These are phyloP conservation scores for Beauveria sp. DNA, from an alignment of 2,329 filamentous ascomycete genomes.

Conservation along the genomic window DNA sequence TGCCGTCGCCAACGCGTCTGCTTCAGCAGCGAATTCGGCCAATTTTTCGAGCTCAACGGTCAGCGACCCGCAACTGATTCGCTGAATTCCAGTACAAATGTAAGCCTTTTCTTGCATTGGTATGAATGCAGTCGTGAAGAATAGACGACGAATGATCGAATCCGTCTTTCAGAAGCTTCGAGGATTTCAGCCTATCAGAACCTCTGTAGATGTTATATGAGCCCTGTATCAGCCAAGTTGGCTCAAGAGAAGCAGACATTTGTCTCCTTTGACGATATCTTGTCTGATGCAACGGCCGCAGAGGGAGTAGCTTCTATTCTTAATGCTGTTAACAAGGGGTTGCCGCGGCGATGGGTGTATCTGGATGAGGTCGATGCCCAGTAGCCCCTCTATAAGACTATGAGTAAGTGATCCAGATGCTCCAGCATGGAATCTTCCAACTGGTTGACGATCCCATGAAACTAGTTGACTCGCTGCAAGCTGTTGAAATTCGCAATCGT, in stretches of 20 bases:
- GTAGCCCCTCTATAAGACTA: not conserved
- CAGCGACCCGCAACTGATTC: not conserved
- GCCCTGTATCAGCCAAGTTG: not conserved
- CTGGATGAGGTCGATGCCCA: not conserved
- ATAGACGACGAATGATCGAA: not conserved
- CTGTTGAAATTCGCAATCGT: not conserved
- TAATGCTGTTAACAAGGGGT: not conserved
- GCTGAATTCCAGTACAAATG: not conserved
- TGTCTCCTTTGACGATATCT: not conserved
- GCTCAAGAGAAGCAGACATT: not conserved
- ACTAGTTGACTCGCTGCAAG: not conserved
- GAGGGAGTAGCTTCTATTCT: not conserved
- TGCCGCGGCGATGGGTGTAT: not conserved
- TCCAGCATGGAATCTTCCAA: not conserved
- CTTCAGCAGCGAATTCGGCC: not conserved
- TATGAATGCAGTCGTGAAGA: not conserved
- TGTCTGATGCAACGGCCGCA: not conserved
- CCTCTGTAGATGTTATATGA: not conserved
- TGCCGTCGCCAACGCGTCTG: too few relatives aligned
- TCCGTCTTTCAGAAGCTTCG: not conserved
- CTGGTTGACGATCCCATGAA: not conserved
- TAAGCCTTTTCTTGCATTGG: not conserved
- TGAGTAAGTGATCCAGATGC: not conserved
- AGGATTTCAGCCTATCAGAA: too few relatives aligned
- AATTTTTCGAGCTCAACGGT: not conserved